Evolutionary conservation across 2,329 filamentous ascomycete genomes (phyloP).

Genomic region (Scytalidium sp.): DNA sequence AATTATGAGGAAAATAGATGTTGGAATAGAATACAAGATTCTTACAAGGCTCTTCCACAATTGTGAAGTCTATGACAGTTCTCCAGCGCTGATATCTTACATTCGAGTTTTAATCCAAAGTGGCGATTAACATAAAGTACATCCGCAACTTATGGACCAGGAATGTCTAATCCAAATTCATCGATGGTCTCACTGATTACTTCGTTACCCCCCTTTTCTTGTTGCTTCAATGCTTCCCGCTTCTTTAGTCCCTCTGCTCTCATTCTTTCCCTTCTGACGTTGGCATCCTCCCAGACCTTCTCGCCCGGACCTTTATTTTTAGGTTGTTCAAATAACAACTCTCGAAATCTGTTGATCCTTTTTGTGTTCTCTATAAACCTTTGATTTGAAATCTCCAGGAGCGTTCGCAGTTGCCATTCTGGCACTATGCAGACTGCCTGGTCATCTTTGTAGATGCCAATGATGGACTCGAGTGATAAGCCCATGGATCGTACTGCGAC

Average conservation of each 20-base stretch:
- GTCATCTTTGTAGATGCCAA: conserved; percentile 53
- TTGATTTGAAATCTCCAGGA: conserved; percentile 71
- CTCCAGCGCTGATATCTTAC: too few species aligned
- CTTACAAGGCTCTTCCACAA: too few species aligned
- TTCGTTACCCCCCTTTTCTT: not conserved
- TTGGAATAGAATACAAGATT: too few species aligned
- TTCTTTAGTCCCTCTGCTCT: conserved; percentile 54
- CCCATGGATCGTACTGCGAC: conserved; percentile 85
- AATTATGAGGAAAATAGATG: too few species aligned
- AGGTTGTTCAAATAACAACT: conserved; percentile 30
- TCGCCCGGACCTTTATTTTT: conserved; percentile 31
- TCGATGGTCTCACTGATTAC: not conserved
- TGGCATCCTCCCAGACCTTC: conserved; percentile 53
- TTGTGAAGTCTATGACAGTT: too few species aligned
- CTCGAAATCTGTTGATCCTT: conserved; percentile 63
- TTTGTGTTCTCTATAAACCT: conserved; percentile 68
- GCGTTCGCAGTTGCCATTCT: conserved; percentile 61
- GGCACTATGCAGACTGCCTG: conserved; percentile 55
- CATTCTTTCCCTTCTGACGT: conserved; percentile 51
- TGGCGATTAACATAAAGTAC: too few species aligned
- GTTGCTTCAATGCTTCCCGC: conserved; percentile 26
- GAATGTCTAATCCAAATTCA: not conserved
- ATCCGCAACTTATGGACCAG: too few species aligned
- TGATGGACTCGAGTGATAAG: conserved; percentile 74
- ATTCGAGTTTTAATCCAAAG: too few species aligned